These are phyloP conservation scores for Orbilia quercus DNA, from an alignment of 2,329 filamentous ascomycete genomes.

Conservation along the genomic window DNA sequence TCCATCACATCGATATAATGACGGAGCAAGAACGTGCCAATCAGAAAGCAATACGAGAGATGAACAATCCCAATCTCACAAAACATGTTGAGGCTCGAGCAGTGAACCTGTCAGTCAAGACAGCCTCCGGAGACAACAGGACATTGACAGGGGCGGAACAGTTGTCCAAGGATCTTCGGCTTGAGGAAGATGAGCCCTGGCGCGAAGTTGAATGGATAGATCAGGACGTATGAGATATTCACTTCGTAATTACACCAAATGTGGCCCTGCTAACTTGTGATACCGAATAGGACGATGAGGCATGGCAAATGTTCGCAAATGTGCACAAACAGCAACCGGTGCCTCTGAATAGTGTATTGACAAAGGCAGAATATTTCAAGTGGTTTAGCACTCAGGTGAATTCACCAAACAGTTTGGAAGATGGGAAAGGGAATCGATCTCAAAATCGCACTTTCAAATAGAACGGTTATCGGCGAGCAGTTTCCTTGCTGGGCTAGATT, in stretches of 20 bases:
- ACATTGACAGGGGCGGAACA: slow-evolving; percentile 68
- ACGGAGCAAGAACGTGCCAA: slow-evolving; percentile 74
- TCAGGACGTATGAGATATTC: slow-evolving; percentile 70
- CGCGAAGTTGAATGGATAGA: slow-evolving; percentile 81
- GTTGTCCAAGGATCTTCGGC: slow-evolving; percentile 76
- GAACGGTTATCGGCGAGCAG: background rate
- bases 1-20: slow-evolving; percentile 89
- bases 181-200: slow-evolving; percentile 86
- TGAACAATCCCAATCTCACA: slow-evolving; percentile 62
- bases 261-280: background rate
- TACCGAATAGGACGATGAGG: slow-evolving; percentile 37
- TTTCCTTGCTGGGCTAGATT: too few species aligned
- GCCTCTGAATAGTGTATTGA: slow-evolving; percentile 42
- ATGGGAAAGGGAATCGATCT: slow-evolving; percentile 22
- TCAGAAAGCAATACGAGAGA: slow-evolving; percentile 65
- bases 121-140: slow-evolving; percentile 68
- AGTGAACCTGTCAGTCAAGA: slow-evolving; percentile 88
- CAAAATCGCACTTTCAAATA: slow-evolving; percentile 16
- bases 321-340: slow-evolving; percentile 35
- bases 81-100: slow-evolving; percentile 73
- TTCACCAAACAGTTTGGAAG: slow-evolving; percentile 12
- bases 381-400: slow-evolving; percentile 34
- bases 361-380: slow-evolving; percentile 42
- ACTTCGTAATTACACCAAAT: background rate
- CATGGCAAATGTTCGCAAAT: slow-evolving; percentile 54